These are phyloP conservation scores for Cyclotella kingstonii DNA, from an alignment of 108 stramenopile species.

Conservation along the genomic window DNA sequence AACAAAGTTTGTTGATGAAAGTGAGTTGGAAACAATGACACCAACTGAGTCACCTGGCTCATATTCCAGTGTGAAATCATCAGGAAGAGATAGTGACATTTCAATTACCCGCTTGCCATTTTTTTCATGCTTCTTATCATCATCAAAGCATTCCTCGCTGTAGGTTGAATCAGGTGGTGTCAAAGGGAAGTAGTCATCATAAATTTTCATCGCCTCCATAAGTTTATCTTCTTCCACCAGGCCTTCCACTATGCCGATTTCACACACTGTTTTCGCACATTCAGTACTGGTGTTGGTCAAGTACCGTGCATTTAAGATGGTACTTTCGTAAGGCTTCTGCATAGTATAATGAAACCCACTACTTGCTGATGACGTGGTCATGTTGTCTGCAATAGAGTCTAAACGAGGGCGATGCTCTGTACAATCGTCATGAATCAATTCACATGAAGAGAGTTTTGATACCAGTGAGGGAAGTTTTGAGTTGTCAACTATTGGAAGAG, in stretches of 20 bases:
- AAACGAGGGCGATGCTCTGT: background rate
- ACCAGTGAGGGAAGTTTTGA: slow-evolving; percentile 46
- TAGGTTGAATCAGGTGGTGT: no score
- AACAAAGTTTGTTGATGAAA: slow-evolving; percentile 49
- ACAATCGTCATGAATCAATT: slow-evolving; percentile 49
- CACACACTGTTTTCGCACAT: slow-evolving; percentile 47
- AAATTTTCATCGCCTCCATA: slow-evolving; percentile 33
- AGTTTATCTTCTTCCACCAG: slow-evolving; percentile 4
- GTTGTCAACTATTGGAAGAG: slow-evolving; percentile 40
- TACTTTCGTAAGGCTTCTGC: slow-evolving; percentile 62
- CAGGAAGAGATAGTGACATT: slow-evolving; percentile 67
- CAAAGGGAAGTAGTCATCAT: slow-evolving; percentile 55
- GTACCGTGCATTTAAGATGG: slow-evolving; percentile 65
- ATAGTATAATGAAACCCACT: slow-evolving; percentile 55
- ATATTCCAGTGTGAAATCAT: slow-evolving; percentile 81
- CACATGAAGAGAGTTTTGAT: slow-evolving; percentile 61
- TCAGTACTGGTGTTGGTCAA: slow-evolving; percentile 64
- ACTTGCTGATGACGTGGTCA: slow-evolving; percentile 57
- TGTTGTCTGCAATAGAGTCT: slow-evolving; percentile 44
- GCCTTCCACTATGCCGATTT: no score
- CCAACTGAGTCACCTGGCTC: slow-evolving; percentile 92
- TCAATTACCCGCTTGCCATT: slow-evolving; percentile 89
- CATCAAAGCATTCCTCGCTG: background rate
- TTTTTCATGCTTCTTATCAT: slow-evolving; percentile 28
- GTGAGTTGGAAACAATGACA: slow-evolving; percentile 69